These are phyloP conservation scores for Colletotrichum lentis DNA, from an alignment of 2,329 filamentous ascomycete genomes.

Conservation along the genomic window DNA sequence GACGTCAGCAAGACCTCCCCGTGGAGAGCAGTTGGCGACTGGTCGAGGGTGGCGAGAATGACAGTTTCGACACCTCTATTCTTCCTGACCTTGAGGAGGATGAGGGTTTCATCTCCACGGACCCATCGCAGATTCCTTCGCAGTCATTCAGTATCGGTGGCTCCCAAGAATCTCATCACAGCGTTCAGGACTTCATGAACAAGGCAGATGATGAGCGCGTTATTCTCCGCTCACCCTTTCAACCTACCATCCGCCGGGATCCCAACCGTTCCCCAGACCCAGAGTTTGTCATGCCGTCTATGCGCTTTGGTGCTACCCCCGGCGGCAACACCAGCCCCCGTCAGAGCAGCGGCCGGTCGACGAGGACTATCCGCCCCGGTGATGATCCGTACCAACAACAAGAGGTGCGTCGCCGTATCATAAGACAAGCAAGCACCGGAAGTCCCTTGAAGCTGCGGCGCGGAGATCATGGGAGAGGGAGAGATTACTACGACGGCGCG, in stretches of 20 bases:
- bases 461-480: conserved; percentile 18
- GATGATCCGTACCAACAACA: conserved; percentile 42
- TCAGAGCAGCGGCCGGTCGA: conserved; percentile 48
- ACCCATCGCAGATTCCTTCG: conserved; percentile 59
- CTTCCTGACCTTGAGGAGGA: conserved; percentile 56
- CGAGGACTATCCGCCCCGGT: conserved; percentile 46
- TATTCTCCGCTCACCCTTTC: conserved; percentile 63
- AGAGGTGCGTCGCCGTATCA: conserved; percentile 44
- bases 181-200: conserved; percentile 61
- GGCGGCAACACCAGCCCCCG: conserved; percentile 43
- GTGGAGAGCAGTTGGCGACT: conserved; percentile 68
- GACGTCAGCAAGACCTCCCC: conserved; percentile 46
- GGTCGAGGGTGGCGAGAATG: conserved; percentile 66
- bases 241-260: conserved; percentile 55
- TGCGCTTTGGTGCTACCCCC: conserved; percentile 42
- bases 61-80: conserved; percentile 66
- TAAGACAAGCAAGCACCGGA: conserved; percentile 32
- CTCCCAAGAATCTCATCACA: conserved; percentile 60
- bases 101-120: conserved; percentile 50
- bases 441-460: conserved; percentile 43
- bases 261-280: conserved; percentile 56
- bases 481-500: conserved; percentile 14
- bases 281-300: conserved; percentile 64
- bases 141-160: conserved; percentile 52
- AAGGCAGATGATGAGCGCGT: conserved; percentile 64